Evolutionary conservation across 2,329 filamentous ascomycete genomes (phyloP).

Genomic region (Phaeosphaeriaceae sp.): DNA sequence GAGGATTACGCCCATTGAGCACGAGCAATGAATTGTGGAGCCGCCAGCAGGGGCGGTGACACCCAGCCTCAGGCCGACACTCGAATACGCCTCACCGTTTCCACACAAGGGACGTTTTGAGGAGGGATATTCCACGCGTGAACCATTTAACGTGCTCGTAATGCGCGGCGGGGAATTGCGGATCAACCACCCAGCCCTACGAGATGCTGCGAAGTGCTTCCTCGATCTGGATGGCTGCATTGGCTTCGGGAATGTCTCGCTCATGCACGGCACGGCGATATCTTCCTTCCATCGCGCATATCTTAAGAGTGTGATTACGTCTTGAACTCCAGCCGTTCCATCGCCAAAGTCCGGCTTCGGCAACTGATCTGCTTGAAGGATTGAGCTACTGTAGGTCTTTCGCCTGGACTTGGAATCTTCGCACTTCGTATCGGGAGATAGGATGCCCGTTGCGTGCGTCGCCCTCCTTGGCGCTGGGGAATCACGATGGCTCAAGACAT

Average conservation of each 20-base stretch:
- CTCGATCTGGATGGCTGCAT: neutral
- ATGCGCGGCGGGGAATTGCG: neutral
- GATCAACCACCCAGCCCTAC: neutral
- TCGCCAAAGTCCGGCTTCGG: neutral
- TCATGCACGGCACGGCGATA: neutral
- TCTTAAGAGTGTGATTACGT: neutral
- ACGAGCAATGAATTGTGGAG: conserved; percentile 2
- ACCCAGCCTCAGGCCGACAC: conserved; percentile 16
- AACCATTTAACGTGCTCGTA: neutral
- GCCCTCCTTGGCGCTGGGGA: neutral
- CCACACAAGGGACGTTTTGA: neutral
- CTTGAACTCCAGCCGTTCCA: neutral
- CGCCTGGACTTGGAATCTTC: neutral
- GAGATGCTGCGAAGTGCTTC: neutral
- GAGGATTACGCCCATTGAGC: conserved; percentile 18
- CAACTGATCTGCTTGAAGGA: neutral
- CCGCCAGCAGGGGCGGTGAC: conserved; percentile 14
- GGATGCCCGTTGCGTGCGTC: neutral
- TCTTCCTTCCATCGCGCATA: neutral
- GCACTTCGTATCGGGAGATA: neutral
- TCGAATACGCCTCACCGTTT: conserved; percentile 7
- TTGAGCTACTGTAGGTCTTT: neutral
- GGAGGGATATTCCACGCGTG: neutral
- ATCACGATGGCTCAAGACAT: too few relatives aligned
- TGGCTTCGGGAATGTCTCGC: neutral